These are phyloP conservation scores for Nyssa sinensis DNA, from an alignment of 148 eudicot species.

Conservation along the genomic window DNA sequence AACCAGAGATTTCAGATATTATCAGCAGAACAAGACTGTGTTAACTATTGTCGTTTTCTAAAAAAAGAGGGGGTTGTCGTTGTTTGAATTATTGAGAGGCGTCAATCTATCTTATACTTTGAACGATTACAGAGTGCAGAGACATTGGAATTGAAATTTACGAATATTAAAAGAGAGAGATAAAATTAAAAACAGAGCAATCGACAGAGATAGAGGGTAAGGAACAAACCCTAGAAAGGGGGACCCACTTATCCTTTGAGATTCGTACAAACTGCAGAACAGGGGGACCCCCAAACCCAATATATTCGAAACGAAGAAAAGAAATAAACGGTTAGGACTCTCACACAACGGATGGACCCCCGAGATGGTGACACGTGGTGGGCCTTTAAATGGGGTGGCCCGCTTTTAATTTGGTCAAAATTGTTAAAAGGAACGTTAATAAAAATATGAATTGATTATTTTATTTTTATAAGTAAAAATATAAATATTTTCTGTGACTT, in stretches of 20 bases:
- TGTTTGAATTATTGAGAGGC: slow-evolving; percentile 14
- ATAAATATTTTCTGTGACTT: no score
- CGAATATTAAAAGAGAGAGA: neutral
- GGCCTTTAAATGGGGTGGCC: slow-evolving; percentile 8
- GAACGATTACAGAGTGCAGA: slow-evolving; percentile 13
- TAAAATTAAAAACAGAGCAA: neutral
- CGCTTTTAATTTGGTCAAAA: slow-evolving; percentile 8
- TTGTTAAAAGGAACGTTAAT: no score
- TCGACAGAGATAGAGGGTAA: slow-evolving; percentile 20
- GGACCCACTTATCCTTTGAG: slow-evolving; percentile 49
- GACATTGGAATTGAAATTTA: slow-evolving; percentile 12
- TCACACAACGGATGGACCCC: slow-evolving; percentile 12
- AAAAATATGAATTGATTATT: no score
- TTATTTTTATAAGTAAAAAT: no score
- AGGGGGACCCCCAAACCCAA: slow-evolving; percentile 32
- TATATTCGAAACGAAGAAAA: neutral
- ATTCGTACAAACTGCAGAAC: slow-evolving; percentile 23
- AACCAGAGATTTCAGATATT: neutral
- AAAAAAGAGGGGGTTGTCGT: neutral
- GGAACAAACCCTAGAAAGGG: slow-evolving; percentile 39
- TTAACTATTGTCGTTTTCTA: neutral
- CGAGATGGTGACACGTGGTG: slow-evolving; percentile 33
- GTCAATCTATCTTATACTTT: slow-evolving; percentile 10
- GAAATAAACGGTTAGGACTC: slow-evolving; percentile 17
- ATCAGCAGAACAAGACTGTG: neutral